Evolutionary conservation across 2,329 filamentous ascomycete species (phyloP), one percentile per base, ranked within the genome.

Genomic region (Onygenales sp.): DNA sequence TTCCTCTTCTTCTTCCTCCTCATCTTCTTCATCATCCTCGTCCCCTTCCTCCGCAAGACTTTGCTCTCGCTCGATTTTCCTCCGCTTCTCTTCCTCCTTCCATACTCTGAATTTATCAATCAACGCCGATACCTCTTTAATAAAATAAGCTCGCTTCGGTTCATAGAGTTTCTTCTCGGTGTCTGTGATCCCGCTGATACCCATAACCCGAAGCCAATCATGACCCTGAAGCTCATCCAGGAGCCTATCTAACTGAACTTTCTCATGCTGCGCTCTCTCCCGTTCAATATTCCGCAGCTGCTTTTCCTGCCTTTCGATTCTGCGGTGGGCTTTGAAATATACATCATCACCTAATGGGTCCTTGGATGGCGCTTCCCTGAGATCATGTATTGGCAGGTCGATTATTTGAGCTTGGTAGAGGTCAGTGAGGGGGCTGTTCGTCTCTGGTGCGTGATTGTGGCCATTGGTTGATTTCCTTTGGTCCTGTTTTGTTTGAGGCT

Each of bases 191-290:
- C 80, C 89, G 58, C 84, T 92, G 36, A 97, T 86, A 31, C 92
- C 93, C 83, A 98, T 90, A 3, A 91, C 81, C 57, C 87, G 85
- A 54, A 96, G 76, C 93, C 93, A 98, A 69, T 97, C 93, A 54
- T 87, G 89, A 2, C 92, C 88, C 66, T 89, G 86, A 1, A 98
- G 78, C 14, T 89, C 89, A 52, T 93, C 89, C 6, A 96, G 77
- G 13, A 85, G 71, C 7, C 81, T 75, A 57, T 85, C 82, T n/a
- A 85, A 69, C 60, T 84, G 80, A 46, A 79, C 76, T 60, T 85
- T 84, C 59, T 85, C 81, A 63, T 85, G 82, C 72, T 83, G 82
- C 5, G 82, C 81, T 38, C 80, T 73, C 64, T 85, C 82, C 57
- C 80, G 79, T 63, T 86, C 83, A 53, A 85, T 84, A 60, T 85